Percentiles rank a stretch among this genome's conserved stretches.
Evolutionary conservation across 2,329 filamentous ascomycete species (phyloP).

Genomic region (Cryphonectria radicalis): DNA sequence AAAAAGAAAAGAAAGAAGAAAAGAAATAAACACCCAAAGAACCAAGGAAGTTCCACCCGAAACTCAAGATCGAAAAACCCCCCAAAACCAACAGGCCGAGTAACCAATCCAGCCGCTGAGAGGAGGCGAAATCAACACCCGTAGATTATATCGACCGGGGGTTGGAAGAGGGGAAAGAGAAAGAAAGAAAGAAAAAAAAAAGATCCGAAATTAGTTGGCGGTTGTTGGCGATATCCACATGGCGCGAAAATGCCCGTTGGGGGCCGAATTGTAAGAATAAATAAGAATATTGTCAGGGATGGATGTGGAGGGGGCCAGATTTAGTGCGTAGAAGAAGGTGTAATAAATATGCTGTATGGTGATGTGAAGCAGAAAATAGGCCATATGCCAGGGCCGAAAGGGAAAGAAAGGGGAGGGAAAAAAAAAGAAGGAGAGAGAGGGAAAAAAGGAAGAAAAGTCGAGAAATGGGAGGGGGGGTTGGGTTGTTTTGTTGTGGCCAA

Average conservation of each 20-base stretch:
- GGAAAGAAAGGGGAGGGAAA: background rate
- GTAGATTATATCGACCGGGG: background rate
- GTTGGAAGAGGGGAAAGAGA: background rate
- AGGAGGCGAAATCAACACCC: background rate
- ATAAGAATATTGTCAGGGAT: background rate
- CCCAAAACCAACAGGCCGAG: background rate
- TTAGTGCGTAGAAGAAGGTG: background rate
- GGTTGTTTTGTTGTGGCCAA: background rate
- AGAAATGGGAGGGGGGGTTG: background rate
- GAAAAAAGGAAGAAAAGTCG: background rate
- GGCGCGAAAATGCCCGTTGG: background rate
- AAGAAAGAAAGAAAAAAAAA: background rate
- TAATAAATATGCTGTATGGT: background rate
- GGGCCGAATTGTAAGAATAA: background rate
- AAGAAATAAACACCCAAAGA: background rate
- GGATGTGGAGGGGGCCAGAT: background rate
- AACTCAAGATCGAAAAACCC: background rate
- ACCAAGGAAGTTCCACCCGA: background rate
- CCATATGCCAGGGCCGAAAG: background rate
- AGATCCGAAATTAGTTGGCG: background rate
- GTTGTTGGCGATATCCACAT: background rate
- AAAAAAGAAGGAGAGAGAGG: too few species aligned
- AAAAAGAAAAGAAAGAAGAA: background rate
- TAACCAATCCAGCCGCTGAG: background rate
- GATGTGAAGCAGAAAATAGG: background rate